These are phyloP conservation scores for Mediolabrus comicus DNA, from an alignment of 108 stramenopile species.

Conservation along the genomic window DNA sequence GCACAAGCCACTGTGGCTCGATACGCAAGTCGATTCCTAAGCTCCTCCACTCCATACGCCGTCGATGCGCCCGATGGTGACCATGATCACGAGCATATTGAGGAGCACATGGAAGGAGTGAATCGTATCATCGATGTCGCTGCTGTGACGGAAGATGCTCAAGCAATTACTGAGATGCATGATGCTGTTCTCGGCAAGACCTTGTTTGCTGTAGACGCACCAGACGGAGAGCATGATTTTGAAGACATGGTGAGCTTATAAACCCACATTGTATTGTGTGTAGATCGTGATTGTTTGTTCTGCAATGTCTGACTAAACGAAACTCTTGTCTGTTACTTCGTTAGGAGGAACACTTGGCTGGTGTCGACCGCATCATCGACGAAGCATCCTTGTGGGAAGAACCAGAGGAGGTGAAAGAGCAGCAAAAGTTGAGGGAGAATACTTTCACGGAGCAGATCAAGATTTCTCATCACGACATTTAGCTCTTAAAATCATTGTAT, in stretches of 20 bases:
- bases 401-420: slow-evolving; percentile 22
- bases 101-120: slow-evolving; percentile 1
- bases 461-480: slow-evolving; percentile 17
- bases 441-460: slow-evolving; percentile 14
- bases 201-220: slow-evolving; percentile 38
- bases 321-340: no score
- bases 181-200: slow-evolving; percentile 24
- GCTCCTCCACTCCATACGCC: neutral
- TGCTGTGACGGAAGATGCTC: slow-evolving; percentile 6
- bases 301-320: no score
- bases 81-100: slow-evolving; percentile 12
- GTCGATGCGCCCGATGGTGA: slow-evolving; percentile 15
- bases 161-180: slow-evolving; percentile 21
- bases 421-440: slow-evolving; percentile 27
- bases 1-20: slow-evolving; percentile 1
- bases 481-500: no score
- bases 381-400: slow-evolving; percentile 30
- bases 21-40: slow-evolving; percentile 3
- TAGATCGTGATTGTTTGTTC: no score
- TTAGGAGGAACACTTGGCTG: slow-evolving; percentile 34
- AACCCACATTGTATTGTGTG: no score
- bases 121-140: slow-evolving; percentile 4
- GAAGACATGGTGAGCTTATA: slow-evolving; percentile 39
- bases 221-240: slow-evolving; percentile 45
- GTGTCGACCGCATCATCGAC: slow-evolving; percentile 18